Conservation (phyloP, 805 yeast species). For the Millerago galiae region DNA sequence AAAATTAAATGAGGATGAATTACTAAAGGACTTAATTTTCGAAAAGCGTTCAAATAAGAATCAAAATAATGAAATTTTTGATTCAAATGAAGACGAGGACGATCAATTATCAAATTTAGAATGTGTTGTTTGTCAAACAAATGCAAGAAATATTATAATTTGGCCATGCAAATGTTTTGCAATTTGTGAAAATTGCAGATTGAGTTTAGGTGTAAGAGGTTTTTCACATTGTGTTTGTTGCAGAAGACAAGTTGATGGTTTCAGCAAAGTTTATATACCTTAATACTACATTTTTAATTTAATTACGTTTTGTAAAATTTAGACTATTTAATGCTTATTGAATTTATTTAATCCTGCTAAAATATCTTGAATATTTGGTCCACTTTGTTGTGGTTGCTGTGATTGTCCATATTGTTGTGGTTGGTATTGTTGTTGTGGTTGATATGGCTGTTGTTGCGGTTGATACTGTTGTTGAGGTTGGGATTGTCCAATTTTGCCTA, state of each 20-base stretch:
- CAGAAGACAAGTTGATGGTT: constrained; percentile 60
- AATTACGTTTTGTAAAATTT: no score
- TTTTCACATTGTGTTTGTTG: constrained; percentile 83
- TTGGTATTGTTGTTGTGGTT: constrained; percentile 7
- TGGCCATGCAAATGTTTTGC: constrained; percentile 96
- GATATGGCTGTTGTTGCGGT: constrained; percentile 10
- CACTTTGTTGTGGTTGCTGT: constrained; percentile 17
- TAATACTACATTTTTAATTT: constrained; percentile 4
- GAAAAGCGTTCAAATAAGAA: constrained; percentile 18
- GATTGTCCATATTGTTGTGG: neutral
- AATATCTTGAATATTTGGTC: constrained; percentile 24
- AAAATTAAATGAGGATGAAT: constrained; percentile 22
- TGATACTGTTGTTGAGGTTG: constrained; percentile 5
- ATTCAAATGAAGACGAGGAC: constrained; percentile 18
- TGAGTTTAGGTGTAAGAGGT: constrained; percentile 63
- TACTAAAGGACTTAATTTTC: constrained; percentile 24
- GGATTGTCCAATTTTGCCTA: neutral
- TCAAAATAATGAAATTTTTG: constrained; percentile 13
- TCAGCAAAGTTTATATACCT: constrained; percentile 31
- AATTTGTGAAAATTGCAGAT: constrained; percentile 77
- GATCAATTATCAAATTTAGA: constrained; percentile 37
- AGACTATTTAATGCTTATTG: neutral
- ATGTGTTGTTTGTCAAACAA: constrained; percentile 60
- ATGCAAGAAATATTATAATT: constrained; percentile 67
- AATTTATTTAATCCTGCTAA: constrained; percentile 32